Evolutionary conservation across 2,329 filamentous ascomycete genomes (phyloP).

Genomic region (Elsinoe batatas): DNA sequence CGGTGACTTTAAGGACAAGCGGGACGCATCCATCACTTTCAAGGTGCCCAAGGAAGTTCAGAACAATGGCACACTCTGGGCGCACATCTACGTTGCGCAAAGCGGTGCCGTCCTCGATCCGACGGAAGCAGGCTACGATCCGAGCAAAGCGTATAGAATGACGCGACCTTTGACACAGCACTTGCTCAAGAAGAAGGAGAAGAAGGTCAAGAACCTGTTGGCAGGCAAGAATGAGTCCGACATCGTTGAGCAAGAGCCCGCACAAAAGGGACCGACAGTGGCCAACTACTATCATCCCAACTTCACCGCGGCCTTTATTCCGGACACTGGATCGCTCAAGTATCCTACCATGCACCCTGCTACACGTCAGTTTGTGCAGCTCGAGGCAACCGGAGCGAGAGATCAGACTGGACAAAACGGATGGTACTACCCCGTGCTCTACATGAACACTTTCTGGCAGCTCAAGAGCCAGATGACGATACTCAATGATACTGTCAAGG

Average conservation of each 20-base stretch:
- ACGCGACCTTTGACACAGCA: conserved; percentile 79
- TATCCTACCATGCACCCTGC: conserved; percentile 62
- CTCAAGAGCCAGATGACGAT: conserved; percentile 82
- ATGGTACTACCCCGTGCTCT: conserved; percentile 89
- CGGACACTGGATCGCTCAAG: conserved; percentile 61
- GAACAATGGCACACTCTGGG: conserved; percentile 87
- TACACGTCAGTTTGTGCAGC: conserved; percentile 63
- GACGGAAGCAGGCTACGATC: conserved; percentile 58
- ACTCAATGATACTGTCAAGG: conserved; percentile 79
- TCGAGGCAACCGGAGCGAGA: conserved; percentile 71
- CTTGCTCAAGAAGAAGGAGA: conserved; percentile 78
- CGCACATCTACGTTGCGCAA: conserved; percentile 82
- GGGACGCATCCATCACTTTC: conserved; percentile 68
- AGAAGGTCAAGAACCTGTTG: conserved; percentile 80
- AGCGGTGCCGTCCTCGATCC: conserved; percentile 70
- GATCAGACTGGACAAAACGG: conserved; percentile 77
- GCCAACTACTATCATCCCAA: conserved; percentile 92
- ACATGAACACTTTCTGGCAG: conserved; percentile 96
- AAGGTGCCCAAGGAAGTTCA: conserved; percentile 69
- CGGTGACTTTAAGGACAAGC: conserved; percentile 68
- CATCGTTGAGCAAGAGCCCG: conserved; percentile 41
- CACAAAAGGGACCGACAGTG: conserved; percentile 56
- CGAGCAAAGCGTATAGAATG: conserved; percentile 71
- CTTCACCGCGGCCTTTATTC: conserved; percentile 78
- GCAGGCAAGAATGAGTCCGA: conserved; percentile 38